Evolutionary conservation across 2,329 filamentous ascomycete genomes (phyloP).

Genomic region (Ophiostoma populinum): DNA sequence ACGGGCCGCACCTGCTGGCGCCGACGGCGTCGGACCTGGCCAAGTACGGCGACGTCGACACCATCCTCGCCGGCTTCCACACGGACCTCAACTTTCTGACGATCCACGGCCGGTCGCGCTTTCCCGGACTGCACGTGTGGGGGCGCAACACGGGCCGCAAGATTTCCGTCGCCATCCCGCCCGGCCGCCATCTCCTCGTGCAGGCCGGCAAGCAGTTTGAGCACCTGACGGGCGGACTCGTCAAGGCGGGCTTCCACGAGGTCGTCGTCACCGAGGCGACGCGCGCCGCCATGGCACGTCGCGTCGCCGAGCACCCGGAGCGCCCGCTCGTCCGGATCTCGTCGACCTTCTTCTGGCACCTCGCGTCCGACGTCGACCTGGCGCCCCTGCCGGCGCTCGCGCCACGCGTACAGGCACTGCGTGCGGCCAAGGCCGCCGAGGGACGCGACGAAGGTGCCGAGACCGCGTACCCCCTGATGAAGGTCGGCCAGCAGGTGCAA

Average conservation of each 20-base stretch:
- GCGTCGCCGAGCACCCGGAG: conserved; percentile 24
- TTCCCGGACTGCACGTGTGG: conserved; percentile 45
- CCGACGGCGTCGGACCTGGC: conserved; percentile 40
- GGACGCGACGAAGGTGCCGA: conserved; percentile 37
- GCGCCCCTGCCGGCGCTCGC: conserved; percentile 30
- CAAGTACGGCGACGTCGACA: conserved; percentile 35
- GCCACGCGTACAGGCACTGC: conserved; percentile 25
- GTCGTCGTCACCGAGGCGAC: conserved; percentile 40
- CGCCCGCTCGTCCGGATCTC: conserved; percentile 39
- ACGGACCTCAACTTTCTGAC: conserved; percentile 49
- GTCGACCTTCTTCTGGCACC: conserved; percentile 44
- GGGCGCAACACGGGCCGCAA: conserved; percentile 42
- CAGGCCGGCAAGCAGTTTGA: conserved; percentile 47
- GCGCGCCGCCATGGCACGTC: conserved; percentile 26
- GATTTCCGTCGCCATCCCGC: conserved; percentile 40
- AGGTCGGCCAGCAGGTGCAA: conserved; percentile 42
- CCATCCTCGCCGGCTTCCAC: conserved; percentile 45
- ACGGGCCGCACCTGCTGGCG: conserved; percentile 44
- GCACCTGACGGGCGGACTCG: conserved; percentile 40
- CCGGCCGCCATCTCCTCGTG: conserved; percentile 39
- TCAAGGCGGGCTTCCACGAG: conserved; percentile 46
- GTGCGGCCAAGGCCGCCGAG: conserved; percentile 27
- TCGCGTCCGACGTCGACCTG: conserved; percentile 38
- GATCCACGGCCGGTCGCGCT: conserved; percentile 45
- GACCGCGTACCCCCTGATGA: conserved; percentile 31